Evolutionary conservation across 1,139 yeast species (phyloP).

Genomic region (Pichia sp.): DNA sequence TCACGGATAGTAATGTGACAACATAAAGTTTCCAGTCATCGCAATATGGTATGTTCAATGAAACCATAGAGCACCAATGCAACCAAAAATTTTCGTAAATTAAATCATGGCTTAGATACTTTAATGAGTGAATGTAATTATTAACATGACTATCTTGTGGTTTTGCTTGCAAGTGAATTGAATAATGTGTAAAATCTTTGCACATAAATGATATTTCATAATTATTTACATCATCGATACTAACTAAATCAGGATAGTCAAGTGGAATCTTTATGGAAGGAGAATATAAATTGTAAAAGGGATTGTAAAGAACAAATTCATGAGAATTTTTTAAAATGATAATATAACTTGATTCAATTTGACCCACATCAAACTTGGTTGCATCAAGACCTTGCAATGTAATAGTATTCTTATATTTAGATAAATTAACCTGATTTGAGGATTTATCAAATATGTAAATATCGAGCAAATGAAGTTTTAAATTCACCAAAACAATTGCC

Average conservation of each 20-base stretch:
- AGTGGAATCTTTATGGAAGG: conserved; percentile 31
- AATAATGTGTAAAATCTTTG: conserved; percentile 28
- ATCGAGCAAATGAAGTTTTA: conserved; percentile 33
- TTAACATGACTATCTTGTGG: conserved; percentile 43
- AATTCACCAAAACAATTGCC: conserved; percentile 45
- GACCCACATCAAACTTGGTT: conserved; percentile 33
- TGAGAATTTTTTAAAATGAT: conserved; percentile 30
- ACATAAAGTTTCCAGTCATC: conserved; percentile 63
- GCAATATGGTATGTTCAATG: conserved; percentile 33
- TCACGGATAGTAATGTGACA: conserved; percentile 43
- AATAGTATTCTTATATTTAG: conserved; percentile 34
- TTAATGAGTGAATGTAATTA: conserved; percentile 44
- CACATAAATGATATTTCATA: conserved; percentile 21
- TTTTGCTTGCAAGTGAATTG: conserved; percentile 35
- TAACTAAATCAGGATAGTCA: conserved; percentile 17
- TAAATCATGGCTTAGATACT: conserved; percentile 51
- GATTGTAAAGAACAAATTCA: conserved; percentile 48
- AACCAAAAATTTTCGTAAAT: conserved; percentile 54
- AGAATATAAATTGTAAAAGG: conserved; percentile 54
- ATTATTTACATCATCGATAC: conserved; percentile 18
- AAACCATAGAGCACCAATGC: conserved; percentile 56
- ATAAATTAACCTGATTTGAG: conserved; percentile 29
- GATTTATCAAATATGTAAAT: conserved; percentile 45
- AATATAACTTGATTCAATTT: conserved; percentile 34
- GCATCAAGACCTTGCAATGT: conserved; percentile 40